Conservation (phyloP, 2,329 filamentous ascomycete species). For the Chrysoporthe puriensis region DNA sequence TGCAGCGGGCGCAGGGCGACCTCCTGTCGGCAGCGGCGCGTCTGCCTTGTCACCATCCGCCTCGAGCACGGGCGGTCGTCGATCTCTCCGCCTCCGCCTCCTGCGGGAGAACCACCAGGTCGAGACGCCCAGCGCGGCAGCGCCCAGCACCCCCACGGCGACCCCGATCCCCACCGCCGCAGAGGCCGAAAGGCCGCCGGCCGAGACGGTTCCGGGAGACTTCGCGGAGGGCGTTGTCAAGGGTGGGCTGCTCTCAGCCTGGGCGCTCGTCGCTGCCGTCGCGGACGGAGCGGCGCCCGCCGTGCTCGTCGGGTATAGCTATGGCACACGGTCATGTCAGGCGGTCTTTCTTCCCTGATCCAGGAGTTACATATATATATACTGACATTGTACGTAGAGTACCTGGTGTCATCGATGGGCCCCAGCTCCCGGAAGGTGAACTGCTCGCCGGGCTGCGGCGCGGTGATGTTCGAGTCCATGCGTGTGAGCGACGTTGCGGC, state of each 20-base stretch:
- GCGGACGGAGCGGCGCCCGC: not conserved
- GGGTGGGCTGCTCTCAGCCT: not conserved
- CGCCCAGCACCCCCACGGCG: not conserved
- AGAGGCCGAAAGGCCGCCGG: slow-evolving; percentile 1
- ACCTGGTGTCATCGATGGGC: slow-evolving; percentile 11
- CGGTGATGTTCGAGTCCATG: slow-evolving; percentile 13
- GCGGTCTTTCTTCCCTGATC: too few relatives aligned
- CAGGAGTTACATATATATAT: too few relatives aligned
- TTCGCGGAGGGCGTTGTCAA: not conserved
- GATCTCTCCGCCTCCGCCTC: not conserved
- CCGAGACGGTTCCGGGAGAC: not conserved
- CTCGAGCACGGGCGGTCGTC: not conserved
- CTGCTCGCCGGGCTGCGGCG: slow-evolving; percentile 17
- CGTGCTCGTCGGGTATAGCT: slow-evolving; percentile 10
- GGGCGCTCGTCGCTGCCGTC: not conserved
- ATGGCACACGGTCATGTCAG: not conserved
- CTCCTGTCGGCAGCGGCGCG: not conserved
- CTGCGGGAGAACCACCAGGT: slow-evolving; percentile 3
- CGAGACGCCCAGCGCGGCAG: not conserved
- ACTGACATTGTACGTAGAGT: slow-evolving; percentile 13
- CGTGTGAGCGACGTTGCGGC: not conserved
- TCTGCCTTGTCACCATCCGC: not conserved
- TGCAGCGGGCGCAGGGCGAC: too few relatives aligned
- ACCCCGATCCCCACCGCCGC: slow-evolving; percentile 14
- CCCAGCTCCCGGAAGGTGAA: slow-evolving; percentile 15